Evolutionary conservation across 2,329 filamentous ascomycete species (phyloP).

Genomic region (Ophiostoma ips): DNA sequence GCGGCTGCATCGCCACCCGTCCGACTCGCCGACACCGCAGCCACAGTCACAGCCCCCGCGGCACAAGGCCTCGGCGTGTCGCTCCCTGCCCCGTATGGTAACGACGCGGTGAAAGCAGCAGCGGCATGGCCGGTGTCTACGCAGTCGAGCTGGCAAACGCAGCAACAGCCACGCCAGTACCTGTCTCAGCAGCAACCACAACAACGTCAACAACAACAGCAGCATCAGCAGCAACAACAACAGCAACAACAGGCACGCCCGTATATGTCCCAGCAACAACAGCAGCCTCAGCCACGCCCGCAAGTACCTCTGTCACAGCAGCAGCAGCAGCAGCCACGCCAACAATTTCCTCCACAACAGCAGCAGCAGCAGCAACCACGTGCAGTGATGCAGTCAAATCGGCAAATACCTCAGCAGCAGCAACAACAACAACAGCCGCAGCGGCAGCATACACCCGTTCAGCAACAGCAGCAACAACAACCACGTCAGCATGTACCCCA

Average conservation of each 20-base stretch:
- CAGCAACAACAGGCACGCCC: background rate
- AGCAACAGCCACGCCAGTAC: background rate
- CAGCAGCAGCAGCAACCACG: slow-evolving; percentile 9
- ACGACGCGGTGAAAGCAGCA: background rate
- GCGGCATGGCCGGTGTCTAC: background rate
- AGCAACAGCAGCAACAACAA: background rate
- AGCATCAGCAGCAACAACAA: background rate
- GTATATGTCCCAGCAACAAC: slow-evolving; percentile 5
- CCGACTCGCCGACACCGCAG: too few relatives aligned
- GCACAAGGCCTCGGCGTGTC: too few relatives aligned
- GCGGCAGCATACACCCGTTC: slow-evolving; percentile 1
- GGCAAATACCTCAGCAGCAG: background rate
- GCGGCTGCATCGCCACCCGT: background rate
- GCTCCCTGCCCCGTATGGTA: too few relatives aligned
- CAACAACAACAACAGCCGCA: background rate
- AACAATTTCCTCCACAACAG: slow-evolving; percentile 23
- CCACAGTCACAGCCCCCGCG: too few relatives aligned
- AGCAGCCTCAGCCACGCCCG: background rate
- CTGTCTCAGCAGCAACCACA: background rate
- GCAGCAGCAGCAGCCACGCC: slow-evolving; percentile 16
- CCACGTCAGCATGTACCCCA: too few relatives aligned
- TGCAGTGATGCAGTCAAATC: background rate
- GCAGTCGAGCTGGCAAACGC: background rate
- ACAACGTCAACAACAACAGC: background rate
- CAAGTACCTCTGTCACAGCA: slow-evolving; percentile 14